A percentile compares a stretch with the other conserved stretches of the same genome.
Conservation (phyloP, 768 basidiomycete genomes). For the Mycena venus region DNA sequence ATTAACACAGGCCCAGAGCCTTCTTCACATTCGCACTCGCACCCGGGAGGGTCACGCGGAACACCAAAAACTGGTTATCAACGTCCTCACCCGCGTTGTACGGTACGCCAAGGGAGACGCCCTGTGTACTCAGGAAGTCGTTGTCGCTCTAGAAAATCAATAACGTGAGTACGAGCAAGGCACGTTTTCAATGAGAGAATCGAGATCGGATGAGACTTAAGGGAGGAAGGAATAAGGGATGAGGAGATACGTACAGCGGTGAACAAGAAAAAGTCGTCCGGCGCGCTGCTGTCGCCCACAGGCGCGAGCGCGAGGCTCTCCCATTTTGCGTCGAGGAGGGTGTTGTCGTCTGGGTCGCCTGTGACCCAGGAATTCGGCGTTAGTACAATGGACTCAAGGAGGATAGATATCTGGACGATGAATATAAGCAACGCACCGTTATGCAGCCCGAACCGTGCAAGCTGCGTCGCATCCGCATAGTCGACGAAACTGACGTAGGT, state of each 20-base stretch:
- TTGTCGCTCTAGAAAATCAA: slow-evolving; percentile 69
- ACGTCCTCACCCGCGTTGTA: slow-evolving; percentile 68
- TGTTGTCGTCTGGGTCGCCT: slow-evolving; percentile 64
- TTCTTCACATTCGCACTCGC: slow-evolving; percentile 26
- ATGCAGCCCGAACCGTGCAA: slow-evolving; percentile 74
- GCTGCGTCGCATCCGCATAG: slow-evolving; percentile 64
- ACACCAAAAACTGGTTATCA: slow-evolving; percentile 76
- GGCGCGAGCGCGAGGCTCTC: slow-evolving; percentile 74
- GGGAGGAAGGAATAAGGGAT: neutral
- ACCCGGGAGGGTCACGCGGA: slow-evolving; percentile 68
- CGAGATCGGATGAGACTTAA: too few species aligned
- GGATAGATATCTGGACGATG: neutral
- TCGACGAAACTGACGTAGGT: slow-evolving; percentile 69
- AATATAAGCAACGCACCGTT: slow-evolving; percentile 69
- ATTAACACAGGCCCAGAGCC: slow-evolving; percentile 14
- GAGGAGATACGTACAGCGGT: slow-evolving; percentile 59
- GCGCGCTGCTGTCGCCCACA: slow-evolving; percentile 59
- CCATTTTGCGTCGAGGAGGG: slow-evolving; percentile 77
- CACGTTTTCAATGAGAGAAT: too few species aligned
- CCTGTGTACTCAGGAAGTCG: slow-evolving; percentile 71
- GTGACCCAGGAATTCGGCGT: neutral
- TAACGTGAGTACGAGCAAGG: too few species aligned
- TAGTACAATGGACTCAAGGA: neutral
- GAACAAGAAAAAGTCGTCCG: slow-evolving; percentile 79
- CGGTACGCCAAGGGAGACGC: slow-evolving; percentile 61